Percentiles rank a stretch among this genome's conserved stretches.
phyloP scores from a whole-genome alignment of 345 rosid species.

The Combretum micranthum region DNA sequence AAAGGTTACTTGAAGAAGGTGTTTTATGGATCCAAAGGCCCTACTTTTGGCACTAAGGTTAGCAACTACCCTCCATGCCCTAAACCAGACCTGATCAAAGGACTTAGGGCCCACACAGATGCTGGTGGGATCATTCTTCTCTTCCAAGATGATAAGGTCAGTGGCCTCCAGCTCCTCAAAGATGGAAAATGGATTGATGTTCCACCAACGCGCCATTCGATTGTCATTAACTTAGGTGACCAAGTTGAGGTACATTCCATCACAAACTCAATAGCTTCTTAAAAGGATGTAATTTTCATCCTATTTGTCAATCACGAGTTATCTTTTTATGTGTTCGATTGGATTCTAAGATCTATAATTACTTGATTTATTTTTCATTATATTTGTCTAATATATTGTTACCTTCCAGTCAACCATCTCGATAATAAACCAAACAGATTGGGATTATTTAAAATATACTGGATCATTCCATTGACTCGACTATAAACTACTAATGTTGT shows the following conservation, averaged over 20 bases:
- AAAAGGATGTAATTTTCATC: too few species aligned
- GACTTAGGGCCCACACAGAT: conserved; percentile 94
- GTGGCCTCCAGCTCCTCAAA: conserved; percentile 94
- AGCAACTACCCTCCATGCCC: conserved; percentile 96
- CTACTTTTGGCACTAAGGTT: conserved; percentile 77
- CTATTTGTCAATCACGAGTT: too few species aligned
- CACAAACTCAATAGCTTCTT: too few species aligned
- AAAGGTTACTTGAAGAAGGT: conserved; percentile 68
- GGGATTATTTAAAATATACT: too few species aligned
- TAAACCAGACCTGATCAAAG: conserved; percentile 79
- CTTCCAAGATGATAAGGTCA: conserved; percentile 84
- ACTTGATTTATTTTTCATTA: too few species aligned
- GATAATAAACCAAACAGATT: too few species aligned
- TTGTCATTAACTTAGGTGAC: conserved; percentile 91
- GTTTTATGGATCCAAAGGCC: conserved; percentile 66
- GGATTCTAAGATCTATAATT: too few species aligned
- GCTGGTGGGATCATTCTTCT: conserved; percentile 88
- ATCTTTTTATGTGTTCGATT: too few species aligned
- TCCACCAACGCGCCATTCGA: conserved; percentile 74
- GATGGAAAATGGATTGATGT: conserved; percentile 79
- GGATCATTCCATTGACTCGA: too few species aligned
- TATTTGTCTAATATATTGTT: too few species aligned
- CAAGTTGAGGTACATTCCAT: conserved; percentile 64
- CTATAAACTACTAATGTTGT: too few species aligned
- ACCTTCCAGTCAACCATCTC: too few species aligned